These are phyloP conservation scores for Zoysia matrella DNA, from an alignment of 202 grass and related monocot species.

Conservation along the genomic window DNA sequence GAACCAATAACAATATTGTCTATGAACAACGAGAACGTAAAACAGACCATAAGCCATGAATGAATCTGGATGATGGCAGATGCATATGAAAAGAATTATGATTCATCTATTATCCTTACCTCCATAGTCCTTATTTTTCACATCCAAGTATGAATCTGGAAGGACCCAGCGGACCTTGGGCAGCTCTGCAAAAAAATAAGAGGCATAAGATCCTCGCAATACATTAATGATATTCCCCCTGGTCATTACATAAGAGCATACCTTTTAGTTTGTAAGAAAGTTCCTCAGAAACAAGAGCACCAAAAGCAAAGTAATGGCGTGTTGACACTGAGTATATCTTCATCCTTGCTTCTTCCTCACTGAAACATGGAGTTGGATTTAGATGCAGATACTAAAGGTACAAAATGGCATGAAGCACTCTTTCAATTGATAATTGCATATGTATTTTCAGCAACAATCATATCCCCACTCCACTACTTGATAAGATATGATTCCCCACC, in stretches of 20 bases:
- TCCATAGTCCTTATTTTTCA: conserved; percentile 67
- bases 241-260: conserved; percentile 14
- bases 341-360: conserved; percentile 69
- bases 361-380: conserved; percentile 33
- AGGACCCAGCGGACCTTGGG: conserved; percentile 60
- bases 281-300: conserved; percentile 74
- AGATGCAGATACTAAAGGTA: background rate
- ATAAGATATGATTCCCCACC: background rate
- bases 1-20: too few relatives aligned
- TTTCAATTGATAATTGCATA: too few relatives aligned
- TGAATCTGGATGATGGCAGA: too few relatives aligned
- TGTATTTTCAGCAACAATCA: background rate
- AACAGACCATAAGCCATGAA: too few relatives aligned
- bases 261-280: conserved; percentile 76
- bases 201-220: conserved; percentile 8
- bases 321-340: conserved; percentile 87
- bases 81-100: too few relatives aligned
- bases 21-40: too few relatives aligned
- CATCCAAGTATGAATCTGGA: conserved; percentile 65
- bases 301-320: conserved; percentile 80
- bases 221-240: background rate
- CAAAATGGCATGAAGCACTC: background rate
- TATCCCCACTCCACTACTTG: background rate
- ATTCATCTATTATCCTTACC: conserved; percentile 37
- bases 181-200: conserved; percentile 44